Percentiles rank a stretch among this genome's conserved stretches.
phyloP scores from a whole-genome alignment of 2,329 filamentous ascomycete genomes.

The Dactylella cylindrospora region DNA sequence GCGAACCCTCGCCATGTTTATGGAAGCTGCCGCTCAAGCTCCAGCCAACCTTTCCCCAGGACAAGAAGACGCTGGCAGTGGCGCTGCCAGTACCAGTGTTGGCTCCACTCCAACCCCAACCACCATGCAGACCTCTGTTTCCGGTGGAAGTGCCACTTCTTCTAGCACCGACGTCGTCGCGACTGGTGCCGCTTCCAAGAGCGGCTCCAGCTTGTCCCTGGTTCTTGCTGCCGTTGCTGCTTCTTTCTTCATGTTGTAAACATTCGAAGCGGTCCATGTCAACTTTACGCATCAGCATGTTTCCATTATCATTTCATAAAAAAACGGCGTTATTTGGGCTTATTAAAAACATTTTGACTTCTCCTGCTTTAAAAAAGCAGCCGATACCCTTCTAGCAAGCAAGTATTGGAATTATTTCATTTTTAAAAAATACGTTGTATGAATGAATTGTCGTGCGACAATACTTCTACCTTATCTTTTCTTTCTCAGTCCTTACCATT shows the following conservation, averaged over 20 bases:
- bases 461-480: slow-evolving; percentile 11
- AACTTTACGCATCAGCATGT: slow-evolving; percentile 33
- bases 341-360: slow-evolving; percentile 29
- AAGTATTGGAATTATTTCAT: slow-evolving; percentile 10
- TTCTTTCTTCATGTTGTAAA: slow-evolving; percentile 43
- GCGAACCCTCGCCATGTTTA: slow-evolving; percentile 48
- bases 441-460: too few species aligned
- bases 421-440: slow-evolving; percentile 26
- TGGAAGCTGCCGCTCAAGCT: slow-evolving; percentile 52
- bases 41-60: slow-evolving; percentile 54
- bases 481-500: slow-evolving; percentile 4
- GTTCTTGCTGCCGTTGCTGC: slow-evolving; percentile 43
- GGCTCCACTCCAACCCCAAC: slow-evolving; percentile 14
- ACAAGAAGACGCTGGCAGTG: slow-evolving; percentile 43
- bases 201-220: slow-evolving; percentile 30
- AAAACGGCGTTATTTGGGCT: slow-evolving; percentile 28
- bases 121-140: slow-evolving; percentile 19
- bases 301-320: slow-evolving; percentile 7
- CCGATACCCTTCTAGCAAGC: slow-evolving; percentile 7
- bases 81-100: slow-evolving; percentile 18
- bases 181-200: slow-evolving; percentile 25
- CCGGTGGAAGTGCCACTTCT: not conserved
- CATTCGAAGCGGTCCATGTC: slow-evolving; percentile 12
- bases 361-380: slow-evolving; percentile 12
- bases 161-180: slow-evolving; percentile 14